Percentiles rank a stretch among this genome's conserved stretches.
phyloP scores from a whole-genome alignment of 179 eudicot species.

The Corrigiola litoralis region DNA sequence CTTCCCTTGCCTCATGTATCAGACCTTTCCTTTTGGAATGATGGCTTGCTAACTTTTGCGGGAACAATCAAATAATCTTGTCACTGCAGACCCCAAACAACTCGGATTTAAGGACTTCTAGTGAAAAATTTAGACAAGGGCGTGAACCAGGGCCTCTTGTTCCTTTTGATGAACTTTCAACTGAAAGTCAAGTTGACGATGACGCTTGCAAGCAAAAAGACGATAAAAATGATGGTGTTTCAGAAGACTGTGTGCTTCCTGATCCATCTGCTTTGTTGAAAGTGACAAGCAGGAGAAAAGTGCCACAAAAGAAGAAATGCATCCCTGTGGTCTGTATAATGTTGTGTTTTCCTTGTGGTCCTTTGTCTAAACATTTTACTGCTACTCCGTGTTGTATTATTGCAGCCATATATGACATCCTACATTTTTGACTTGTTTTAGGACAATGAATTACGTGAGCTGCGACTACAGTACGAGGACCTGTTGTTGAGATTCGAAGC shows the following conservation, averaged over 20 bases:
- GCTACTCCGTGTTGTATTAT: neutral
- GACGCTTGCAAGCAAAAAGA: constrained; percentile 33
- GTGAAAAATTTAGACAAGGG: constrained; percentile 34
- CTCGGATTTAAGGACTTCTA: constrained; percentile 39
- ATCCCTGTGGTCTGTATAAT: constrained; percentile 42
- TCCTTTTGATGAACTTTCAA: constrained; percentile 75
- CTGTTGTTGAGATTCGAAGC: constrained; percentile 61
- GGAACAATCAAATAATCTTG: constrained; percentile 4
- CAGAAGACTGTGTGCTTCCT: constrained; percentile 54
- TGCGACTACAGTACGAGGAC: constrained; percentile 65
- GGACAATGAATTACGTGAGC: constrained; percentile 53
- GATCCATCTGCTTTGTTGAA: constrained; percentile 63
- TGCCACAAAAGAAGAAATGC: constrained; percentile 48
- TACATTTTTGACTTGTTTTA: constrained; percentile 23
- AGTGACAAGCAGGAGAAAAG: constrained; percentile 86
- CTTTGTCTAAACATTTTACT: neutral
- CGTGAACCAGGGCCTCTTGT: constrained; percentile 63
- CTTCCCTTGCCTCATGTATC: neutral
- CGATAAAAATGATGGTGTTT: constrained; percentile 14
- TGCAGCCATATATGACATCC: constrained; percentile 4
- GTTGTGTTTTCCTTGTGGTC: neutral
- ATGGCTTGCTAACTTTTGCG: constrained; percentile 5
- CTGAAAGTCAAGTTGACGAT: constrained; percentile 40
- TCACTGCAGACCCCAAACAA: constrained; percentile 36
- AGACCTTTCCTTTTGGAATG: neutral